Evolutionary conservation across 2,329 filamentous ascomycete genomes (phyloP).

Genomic region (Arthroderma sp.): DNA sequence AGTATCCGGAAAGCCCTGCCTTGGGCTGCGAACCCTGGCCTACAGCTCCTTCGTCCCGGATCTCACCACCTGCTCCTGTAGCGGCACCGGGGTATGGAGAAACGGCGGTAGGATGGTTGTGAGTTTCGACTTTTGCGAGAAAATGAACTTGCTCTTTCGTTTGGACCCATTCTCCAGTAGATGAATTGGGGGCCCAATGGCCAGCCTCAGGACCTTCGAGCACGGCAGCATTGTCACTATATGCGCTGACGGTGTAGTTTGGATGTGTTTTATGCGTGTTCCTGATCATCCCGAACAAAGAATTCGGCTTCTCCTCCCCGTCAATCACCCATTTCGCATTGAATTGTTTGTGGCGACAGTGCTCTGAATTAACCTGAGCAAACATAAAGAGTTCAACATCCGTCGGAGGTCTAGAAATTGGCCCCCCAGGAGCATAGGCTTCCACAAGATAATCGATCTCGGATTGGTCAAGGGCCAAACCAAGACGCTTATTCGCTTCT

Average conservation of each 20-base stretch:
- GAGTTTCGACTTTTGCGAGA: conserved; percentile 89
- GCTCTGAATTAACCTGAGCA: conserved; percentile 96
- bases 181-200: conserved; percentile 79
- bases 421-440: conserved; percentile 53
- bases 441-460: conserved; percentile 94
- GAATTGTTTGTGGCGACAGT: conserved; percentile 82
- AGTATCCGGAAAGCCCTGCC: conserved; percentile 82
- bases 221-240: conserved; percentile 97
- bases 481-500: conserved; percentile 70
- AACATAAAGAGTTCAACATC: conserved; percentile 99
- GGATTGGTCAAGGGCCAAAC: conserved; percentile 71
- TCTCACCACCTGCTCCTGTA: conserved; percentile 89
- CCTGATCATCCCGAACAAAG: conserved; percentile 88
- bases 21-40: conserved; percentile 87
- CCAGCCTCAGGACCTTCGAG: conserved; percentile 57
- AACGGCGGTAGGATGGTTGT: conserved; percentile 94
- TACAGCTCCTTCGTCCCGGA: conserved; percentile 87
- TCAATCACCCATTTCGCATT: conserved; percentile 96
- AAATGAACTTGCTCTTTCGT: conserved; percentile 79
- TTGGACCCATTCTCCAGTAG: conserved; percentile 75
- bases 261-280: conserved; percentile 76
- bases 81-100: conserved; percentile 87
- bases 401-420: conserved; percentile 51
- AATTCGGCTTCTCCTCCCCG: conserved; percentile 62
- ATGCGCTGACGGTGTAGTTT: conserved; percentile 79